A percentile compares a stretch with the other conserved stretches of the same genome.
phyloP scores from a whole-genome alignment of 179 eudicot genomes.

The Monotropa hypopitys region DNA sequence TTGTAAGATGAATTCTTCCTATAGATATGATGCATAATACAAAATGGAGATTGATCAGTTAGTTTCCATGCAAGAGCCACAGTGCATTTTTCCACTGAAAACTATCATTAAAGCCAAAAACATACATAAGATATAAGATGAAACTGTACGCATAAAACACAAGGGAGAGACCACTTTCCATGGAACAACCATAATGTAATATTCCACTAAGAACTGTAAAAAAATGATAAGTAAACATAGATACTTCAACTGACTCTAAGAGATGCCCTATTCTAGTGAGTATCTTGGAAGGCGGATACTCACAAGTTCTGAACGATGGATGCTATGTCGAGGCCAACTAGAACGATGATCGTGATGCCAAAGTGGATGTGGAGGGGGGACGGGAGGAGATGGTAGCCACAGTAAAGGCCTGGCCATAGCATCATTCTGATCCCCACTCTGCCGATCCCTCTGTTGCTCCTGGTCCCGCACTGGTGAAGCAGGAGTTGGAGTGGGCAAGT shows the following conservation, averaged over 20 bases:
- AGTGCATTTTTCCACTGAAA: background rate
- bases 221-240: background rate
- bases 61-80: background rate
- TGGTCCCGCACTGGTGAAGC: slow-evolving; percentile 43
- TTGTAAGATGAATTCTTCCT: background rate
- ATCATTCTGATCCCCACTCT: slow-evolving; percentile 39
- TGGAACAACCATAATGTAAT: background rate
- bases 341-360: slow-evolving; percentile 82
- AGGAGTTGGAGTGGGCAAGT: slow-evolving; percentile 51
- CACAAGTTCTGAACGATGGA: slow-evolving; percentile 81
- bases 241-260: background rate
- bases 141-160: background rate
- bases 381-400: slow-evolving; percentile 78
- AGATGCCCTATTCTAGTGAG: background rate
- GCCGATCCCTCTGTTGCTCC: slow-evolving; percentile 45
- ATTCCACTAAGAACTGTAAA: background rate
- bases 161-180: background rate
- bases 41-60: background rate
- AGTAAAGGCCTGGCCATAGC: slow-evolving; percentile 43
- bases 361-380: slow-evolving; percentile 87
- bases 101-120: background rate
- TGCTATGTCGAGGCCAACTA: slow-evolving; percentile 75
- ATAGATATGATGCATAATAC: background rate
- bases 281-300: slow-evolving; percentile 13
- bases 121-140: background rate